Evolutionary conservation across 495 filamentous ascomycete genomes (phyloP).

Genomic region (Penicillium lividum): DNA sequence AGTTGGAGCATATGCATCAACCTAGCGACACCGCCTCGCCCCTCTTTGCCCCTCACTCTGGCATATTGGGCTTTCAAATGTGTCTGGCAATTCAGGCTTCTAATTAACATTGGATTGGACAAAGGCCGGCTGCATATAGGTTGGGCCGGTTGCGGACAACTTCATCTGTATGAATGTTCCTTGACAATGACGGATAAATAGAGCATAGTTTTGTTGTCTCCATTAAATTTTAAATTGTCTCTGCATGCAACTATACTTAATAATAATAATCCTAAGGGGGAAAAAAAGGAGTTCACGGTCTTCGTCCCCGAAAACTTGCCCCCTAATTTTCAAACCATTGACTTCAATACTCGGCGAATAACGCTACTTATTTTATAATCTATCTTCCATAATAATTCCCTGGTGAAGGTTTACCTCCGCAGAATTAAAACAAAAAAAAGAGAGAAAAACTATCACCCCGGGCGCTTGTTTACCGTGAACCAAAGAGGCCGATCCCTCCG

Average conservation of each 20-base stretch:
- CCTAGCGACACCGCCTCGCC: constrained; percentile 25
- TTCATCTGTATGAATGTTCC: background rate
- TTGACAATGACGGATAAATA: background rate
- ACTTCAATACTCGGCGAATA: background rate
- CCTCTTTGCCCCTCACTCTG: constrained; percentile 17
- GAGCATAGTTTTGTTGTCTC: background rate
- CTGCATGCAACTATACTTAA: background rate
- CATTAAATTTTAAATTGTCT: background rate
- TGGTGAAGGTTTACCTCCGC: background rate
- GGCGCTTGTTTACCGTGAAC: constrained; percentile 11
- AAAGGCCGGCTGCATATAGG: background rate
- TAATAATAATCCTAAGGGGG: background rate
- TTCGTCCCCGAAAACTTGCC: background rate
- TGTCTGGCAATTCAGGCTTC: background rate
- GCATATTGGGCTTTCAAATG: background rate
- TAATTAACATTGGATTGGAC: background rate
- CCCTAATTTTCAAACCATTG: background rate
- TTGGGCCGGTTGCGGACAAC: constrained; percentile 6
- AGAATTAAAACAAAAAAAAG: background rate
- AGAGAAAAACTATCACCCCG: background rate
- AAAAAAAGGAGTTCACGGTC: background rate
- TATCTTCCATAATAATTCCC: background rate
- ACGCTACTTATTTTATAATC: background rate
- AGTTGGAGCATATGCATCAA: constrained; percentile 18
- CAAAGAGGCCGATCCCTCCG: constrained; percentile 12